A percentile compares a stretch with the other conserved stretches of the same genome.
Evolutionary conservation across 2,329 filamentous ascomycete species (phyloP).

Genomic region (Aspergillus fumigatiaffinis): DNA sequence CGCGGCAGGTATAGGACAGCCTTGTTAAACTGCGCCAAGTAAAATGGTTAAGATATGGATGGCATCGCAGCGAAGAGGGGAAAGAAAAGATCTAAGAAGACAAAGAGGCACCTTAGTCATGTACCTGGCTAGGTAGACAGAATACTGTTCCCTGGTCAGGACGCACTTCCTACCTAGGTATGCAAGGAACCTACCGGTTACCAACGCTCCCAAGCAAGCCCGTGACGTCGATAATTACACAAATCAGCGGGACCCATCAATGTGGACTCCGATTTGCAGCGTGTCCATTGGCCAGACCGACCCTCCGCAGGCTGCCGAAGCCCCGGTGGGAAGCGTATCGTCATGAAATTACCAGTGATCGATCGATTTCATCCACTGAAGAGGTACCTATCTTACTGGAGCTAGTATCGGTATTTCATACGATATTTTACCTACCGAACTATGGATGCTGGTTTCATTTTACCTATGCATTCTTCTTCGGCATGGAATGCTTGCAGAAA

Average conservation of each 20-base stretch:
- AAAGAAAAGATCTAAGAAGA: background rate
- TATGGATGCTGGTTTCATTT: background rate
- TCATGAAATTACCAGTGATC: background rate
- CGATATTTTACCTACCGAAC: background rate
- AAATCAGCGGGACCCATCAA: background rate
- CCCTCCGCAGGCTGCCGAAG: conserved; percentile 19
- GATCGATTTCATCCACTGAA: background rate
- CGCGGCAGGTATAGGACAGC: background rate
- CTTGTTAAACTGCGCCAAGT: background rate
- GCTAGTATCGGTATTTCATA: background rate
- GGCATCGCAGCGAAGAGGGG: background rate
- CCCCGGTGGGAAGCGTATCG: background rate
- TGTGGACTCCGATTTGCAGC: background rate
- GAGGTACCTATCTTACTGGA: too few relatives aligned
- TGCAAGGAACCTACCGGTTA: background rate
- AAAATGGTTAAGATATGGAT: background rate
- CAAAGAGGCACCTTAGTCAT: background rate
- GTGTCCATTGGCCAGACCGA: conserved; percentile 6
- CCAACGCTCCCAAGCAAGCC: background rate
- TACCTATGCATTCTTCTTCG: background rate
- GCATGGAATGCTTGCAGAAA: background rate
- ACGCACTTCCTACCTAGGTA: background rate
- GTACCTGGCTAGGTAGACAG: background rate
- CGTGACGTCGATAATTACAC: conserved; percentile 5
- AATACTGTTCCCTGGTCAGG: background rate